These are phyloP conservation scores for Lipomyces kockii DNA, from an alignment of 805 yeast species.

Conservation along the genomic window DNA sequence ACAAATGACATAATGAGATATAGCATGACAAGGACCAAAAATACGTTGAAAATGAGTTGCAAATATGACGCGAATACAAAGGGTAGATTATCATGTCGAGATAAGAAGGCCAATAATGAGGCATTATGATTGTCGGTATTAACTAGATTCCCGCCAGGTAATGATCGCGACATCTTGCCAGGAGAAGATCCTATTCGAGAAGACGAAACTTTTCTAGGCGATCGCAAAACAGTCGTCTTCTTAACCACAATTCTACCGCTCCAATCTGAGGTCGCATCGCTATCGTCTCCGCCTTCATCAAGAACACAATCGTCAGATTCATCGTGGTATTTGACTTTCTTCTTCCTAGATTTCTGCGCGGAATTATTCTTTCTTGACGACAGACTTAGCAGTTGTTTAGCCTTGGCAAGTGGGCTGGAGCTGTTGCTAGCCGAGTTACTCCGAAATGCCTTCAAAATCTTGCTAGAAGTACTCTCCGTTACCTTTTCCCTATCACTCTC, in stretches of 20 bases:
- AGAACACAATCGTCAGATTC: constrained; percentile 13
- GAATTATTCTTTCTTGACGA: constrained; percentile 4
- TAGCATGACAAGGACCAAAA: constrained; percentile 56
- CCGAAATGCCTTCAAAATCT: constrained; percentile 8
- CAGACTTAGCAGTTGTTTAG: constrained; percentile 10
- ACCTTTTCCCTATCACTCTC: not conserved
- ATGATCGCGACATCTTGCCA: constrained; percentile 14
- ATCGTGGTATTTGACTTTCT: not conserved
- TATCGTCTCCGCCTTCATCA: constrained; percentile 17
- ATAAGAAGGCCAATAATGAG: constrained; percentile 24
- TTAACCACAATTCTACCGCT: constrained; percentile 21
- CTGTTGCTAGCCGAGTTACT: constrained; percentile 10
- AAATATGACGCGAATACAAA: constrained; percentile 63
- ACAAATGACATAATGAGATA: constrained; percentile 59
- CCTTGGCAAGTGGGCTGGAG: constrained; percentile 17
- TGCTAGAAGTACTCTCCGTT: constrained; percentile 8
- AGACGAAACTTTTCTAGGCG: constrained; percentile 27
- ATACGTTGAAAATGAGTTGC: constrained; percentile 63
- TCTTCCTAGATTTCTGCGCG: constrained; percentile 11
- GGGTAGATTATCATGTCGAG: constrained; percentile 48
- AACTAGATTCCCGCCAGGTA: not conserved
- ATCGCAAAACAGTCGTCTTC: constrained; percentile 28
- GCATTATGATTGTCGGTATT: not conserved
- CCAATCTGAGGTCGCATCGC: constrained; percentile 29
- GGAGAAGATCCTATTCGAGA: constrained; percentile 39